Evolutionary conservation across 148 eudicot species (phyloP), one percentile per base, ranked within the genome.

Genomic region (Vaccinium darrowii): DNA sequence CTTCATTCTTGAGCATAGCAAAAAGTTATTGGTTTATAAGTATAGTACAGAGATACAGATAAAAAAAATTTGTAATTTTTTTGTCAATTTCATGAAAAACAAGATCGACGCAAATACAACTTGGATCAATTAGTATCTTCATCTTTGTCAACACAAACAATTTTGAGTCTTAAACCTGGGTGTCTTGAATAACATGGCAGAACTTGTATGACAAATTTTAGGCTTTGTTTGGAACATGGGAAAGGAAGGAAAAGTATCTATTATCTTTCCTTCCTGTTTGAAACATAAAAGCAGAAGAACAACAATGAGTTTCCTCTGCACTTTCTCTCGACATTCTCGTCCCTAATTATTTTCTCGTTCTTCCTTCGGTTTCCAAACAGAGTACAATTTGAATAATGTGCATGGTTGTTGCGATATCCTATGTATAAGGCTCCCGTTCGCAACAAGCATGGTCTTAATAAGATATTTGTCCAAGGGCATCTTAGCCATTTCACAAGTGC

Each of bases 1-100:
- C 21, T 75, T 77, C 33, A 77, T 50, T 77, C 8, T 77, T 77
- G 58, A 77, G 79, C 79, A 76, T 74, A 39, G 56, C 25, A 49
- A 10, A 3, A 63, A 63, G 69, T 63, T 8, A n/a, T 63, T n/a
- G 27, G n/a, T 1, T 65, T 65, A 65, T 23, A 43, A 36, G 39
- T 36, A 3, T 2, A 36, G 39, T 36, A 36, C 3, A 36, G 39
- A 36, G 2, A 36, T 36, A 36, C 39, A 36, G 39, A 36, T 36
- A 36, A 1, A 36, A 36, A 36, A 36, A 36, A 27, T 27, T 27
- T 27, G 27, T 27, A 27, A 27, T 0, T 27, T 27, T 27, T 27
- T 27, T 27, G 27, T 27, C 27, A 27, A 27, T 27, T 27, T 27
- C 27, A 27, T 27, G 27, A 27, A 27, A 27, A 27, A 0, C 27